Evolutionary conservation across 306 rosid genomes (phyloP).

Genomic region (Trifolium pratense): DNA sequence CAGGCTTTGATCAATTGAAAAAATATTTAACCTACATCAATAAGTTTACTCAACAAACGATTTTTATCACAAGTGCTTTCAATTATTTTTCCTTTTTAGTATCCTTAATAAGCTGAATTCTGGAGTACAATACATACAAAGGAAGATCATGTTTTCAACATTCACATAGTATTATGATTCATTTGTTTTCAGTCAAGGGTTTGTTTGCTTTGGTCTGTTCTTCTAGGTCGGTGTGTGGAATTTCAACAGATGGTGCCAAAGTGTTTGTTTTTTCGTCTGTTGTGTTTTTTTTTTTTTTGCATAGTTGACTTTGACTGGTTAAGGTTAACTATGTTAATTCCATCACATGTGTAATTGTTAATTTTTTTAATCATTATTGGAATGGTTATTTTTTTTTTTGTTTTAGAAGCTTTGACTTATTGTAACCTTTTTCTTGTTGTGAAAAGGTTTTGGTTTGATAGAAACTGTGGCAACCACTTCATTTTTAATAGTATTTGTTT

Average conservation of each 20-base stretch:
- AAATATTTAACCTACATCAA: constrained; percentile 12
- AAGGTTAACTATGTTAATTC: constrained; percentile 52
- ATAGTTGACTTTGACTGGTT: constrained; percentile 44
- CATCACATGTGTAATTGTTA: constrained; percentile 36
- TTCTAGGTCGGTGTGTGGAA: constrained; percentile 25
- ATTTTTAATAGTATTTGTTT: not conserved
- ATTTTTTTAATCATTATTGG: not conserved
- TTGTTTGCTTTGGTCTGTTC: constrained; percentile 18
- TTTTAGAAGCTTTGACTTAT: constrained; percentile 46
- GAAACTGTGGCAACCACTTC: constrained; percentile 30
- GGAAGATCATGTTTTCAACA: constrained; percentile 30
- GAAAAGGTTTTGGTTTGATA: constrained; percentile 32
- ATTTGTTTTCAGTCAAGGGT: constrained; percentile 18
- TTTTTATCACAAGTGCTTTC: constrained; percentile 27
- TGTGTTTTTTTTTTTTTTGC: constrained; percentile 58
- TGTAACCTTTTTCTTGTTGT: constrained; percentile 42
- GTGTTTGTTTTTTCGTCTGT: constrained; percentile 34
- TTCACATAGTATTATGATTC: not conserved
- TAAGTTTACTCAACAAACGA: constrained; percentile 16
- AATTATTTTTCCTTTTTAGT: constrained; percentile 17
- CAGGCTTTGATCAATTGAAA: constrained; percentile 35
- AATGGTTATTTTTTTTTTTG: constrained; percentile 20
- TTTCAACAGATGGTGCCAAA: constrained; percentile 32
- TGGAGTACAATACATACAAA: constrained; percentile 32
- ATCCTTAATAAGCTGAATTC: constrained; percentile 26